Base-by-base conservation (phyloP, 495 filamentous ascomycete genomes). In the Durotheca rogersii region DNA sequence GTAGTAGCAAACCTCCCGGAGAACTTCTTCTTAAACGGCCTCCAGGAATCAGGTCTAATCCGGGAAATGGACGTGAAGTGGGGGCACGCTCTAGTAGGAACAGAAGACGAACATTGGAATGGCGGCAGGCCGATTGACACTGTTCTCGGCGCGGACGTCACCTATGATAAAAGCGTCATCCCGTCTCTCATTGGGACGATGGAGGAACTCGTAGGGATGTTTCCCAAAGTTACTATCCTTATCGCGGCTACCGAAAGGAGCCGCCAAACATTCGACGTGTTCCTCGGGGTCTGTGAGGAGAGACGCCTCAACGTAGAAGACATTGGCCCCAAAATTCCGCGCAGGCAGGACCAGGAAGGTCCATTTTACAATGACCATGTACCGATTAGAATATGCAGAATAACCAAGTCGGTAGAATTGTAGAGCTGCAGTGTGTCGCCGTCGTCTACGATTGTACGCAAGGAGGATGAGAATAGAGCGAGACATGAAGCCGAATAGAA, bases 1-100 rank as follows among this genome's bases (percentile, higher is more conserved):
- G 78, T 96, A 10, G 75, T 94, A 34, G 79, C 83, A 58, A 76
- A 80, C 49, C 75, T 94, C n/a, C 67, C 73, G 18, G 76, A 79
- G 6, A 92, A 85, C 63, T 66, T 85, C 31, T 81, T 73, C 23
- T 67, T 89, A 34, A 95, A 93, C 66, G 72, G 68, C 14, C 68
- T 85, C 6, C 74, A 81, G 16, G 73, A 65, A 6, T 65, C 60
- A 0, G 46, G 59, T 7, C 48, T 62, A 19, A 72, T 83, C 30
- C 43, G 70, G 11, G 64, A 75, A 10, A 73, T 71, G 48, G 71
- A 82, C 4, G 51, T 87, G 6, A 74, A 71, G 65, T 88, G 85
- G 85, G 85, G 85, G 16, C 68, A 74, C 32, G 67, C 74, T 6
- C 53, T 81, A 10, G 41, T 72, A 1, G 72, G 72, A n/a, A 71